Evolutionary conservation across 177 flowering plant genomes (phyloP), one percentile per base, ranked within the genome.

Genomic region (Vitis hybrid): DNA sequence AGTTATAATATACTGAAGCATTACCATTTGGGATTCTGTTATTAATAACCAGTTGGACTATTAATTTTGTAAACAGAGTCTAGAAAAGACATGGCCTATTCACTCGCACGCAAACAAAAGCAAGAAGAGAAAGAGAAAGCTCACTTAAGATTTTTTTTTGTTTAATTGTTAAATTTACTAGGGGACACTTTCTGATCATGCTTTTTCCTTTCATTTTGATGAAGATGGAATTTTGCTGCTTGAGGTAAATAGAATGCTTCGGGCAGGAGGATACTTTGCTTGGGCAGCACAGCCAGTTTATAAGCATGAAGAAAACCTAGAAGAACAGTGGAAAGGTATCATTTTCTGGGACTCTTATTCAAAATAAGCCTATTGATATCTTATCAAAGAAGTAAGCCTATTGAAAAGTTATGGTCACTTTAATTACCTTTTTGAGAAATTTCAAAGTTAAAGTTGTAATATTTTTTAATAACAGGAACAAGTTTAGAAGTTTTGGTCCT

Each of bases 241-340:
- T 70, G 98, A 94, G 84, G 88, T 90, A 68, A 86, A 93, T 78
- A 86, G 98, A 75, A 68, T 94, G 88, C 96, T 94, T 14, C 76
- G 94, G 58, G 90, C 87, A n/a, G 98, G 99, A 73, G 98, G 99
- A 67, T 91, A 90, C 76, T 94, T 94, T 79, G 90, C 78, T 75
- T 94, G 99, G 99, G 99, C 99, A 9, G 98, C 99, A 69, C 98
- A 91, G 65, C 97, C 99, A 61, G 99, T 95, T 71, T 91, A 95
- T 80, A 95, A 95, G 82, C 97, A 93, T 77, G 97, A 93, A 74
- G 82, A 82, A 67, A 76, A 70, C 57, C 79, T 90, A 55, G 91
- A 90, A 84, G 88, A 88, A 81, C 98, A 89, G 74, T 93, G 98
- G 99, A 80, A 83, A 85, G 98, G 99, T 94, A 79, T 7, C 52